Evolutionary conservation across 208 protist species (phyloP), one percentile per base, ranked within the genome.

Genomic region (Phytomonas sp.): DNA sequence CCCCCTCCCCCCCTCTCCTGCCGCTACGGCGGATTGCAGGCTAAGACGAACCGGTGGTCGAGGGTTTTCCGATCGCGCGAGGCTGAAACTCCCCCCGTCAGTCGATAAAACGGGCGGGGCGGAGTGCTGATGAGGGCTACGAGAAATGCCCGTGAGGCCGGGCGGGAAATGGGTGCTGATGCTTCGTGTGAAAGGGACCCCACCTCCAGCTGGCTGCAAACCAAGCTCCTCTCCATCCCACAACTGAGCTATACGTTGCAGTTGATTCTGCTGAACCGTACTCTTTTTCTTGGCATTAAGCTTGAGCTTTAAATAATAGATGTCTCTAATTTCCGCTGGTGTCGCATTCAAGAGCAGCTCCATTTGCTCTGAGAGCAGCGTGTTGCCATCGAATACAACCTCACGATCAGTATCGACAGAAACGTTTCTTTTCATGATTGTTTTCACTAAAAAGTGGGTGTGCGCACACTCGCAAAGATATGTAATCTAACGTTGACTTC

Each of bases 221-320:
- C 13, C 13, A 51, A 51, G 40, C 9, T 23, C 13, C 20, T 17
- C 62, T 15, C 53, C 62, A 20, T 76, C 51, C 37, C 11, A 37
- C 36, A 78, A 65, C 28, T 59, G 70, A 28, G 72, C 53, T 31
- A 36, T 53, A 0, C 67, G 77, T 51, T 82, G 76, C 67, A 70
- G 74, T 72, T 92, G 80, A 71, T 92, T 91, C 31, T 80, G 81
- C 72, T 95, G 86, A 51, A 77, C 80, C 20, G 84, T 92, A 9
- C 68, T 62, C 9, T 76, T 75, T 70, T 95, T 82, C 68, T 85
- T 86, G 0, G 83, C 86, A 62, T 65, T 84, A 29, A 91, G 78
- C 8, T 83, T 76, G 20, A 91, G 71, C 29, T 79, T 80, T 3
- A 95, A 73, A 70, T 91, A 95, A 1, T 81, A 53, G 20, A 88